These are phyloP conservation scores for Cystofilobasidium macerans DNA, from an alignment of 768 basidiomycete species.

Conservation along the genomic window DNA sequence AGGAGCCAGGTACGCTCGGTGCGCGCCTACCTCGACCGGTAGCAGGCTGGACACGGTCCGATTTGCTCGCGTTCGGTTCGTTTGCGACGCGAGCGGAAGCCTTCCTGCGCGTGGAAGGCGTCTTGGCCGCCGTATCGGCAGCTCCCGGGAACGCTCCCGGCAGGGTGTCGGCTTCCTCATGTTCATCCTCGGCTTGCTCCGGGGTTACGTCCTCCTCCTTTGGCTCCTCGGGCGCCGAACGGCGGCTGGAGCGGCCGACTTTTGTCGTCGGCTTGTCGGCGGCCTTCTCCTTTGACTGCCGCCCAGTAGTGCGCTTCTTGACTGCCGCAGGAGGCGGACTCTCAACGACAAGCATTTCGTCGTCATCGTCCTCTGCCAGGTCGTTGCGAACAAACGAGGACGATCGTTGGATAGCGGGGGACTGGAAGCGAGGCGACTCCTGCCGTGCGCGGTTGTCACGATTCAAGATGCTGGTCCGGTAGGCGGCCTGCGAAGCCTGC, in stretches of 20 bases:
- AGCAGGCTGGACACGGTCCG: neutral
- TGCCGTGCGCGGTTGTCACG: neutral
- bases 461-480: neutral
- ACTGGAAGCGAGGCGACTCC: neutral
- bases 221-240: neutral
- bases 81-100: neutral
- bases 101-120: neutral
- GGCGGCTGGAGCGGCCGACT: neutral
- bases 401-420: neutral
- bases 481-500: conserved; percentile 1
- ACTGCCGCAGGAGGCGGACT: neutral
- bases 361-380: neutral
- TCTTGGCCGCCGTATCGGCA: neutral
- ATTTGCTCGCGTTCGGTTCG: neutral
- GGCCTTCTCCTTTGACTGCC: neutral
- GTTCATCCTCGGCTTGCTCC: neutral
- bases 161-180: neutral
- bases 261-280: neutral
- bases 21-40: neutral
- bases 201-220: neutral
- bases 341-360: conserved; percentile 1
- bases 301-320: neutral
- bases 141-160: neutral
- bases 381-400: neutral
- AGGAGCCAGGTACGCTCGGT: neutral